These are phyloP conservation scores for Prunus campanulata DNA, from an alignment of 306 rosid genomes.

Conservation along the genomic window DNA sequence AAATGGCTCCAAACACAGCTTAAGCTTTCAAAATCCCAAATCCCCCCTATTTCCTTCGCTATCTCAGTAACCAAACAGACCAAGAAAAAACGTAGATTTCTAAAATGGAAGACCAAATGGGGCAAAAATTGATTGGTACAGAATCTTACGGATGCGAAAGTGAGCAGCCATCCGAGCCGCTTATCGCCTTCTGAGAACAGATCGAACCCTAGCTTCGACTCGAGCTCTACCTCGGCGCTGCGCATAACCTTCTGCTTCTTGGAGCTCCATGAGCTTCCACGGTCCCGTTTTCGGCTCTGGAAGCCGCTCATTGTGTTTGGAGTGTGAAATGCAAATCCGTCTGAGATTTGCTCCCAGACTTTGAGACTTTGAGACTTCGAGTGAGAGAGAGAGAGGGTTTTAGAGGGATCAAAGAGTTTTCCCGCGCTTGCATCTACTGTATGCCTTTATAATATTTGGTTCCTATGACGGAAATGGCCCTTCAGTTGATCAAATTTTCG, in stretches of 20 bases:
- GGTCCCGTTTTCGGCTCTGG: conserved; percentile 54
- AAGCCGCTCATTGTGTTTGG: conserved; percentile 39
- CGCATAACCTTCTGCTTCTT: conserved; percentile 72
- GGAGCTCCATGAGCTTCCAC: conserved; percentile 34
- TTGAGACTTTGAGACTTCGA: neutral
- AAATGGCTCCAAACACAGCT: neutral
- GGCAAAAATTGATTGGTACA: neutral
- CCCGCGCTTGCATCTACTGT: neutral
- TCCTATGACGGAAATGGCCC: neutral
- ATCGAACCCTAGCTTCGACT: conserved; percentile 78
- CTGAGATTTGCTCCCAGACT: neutral
- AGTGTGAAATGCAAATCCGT: neutral
- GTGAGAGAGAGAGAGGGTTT: neutral
- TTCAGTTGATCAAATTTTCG: neutral
- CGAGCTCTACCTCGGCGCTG: conserved; percentile 84
- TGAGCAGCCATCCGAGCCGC: conserved; percentile 92
- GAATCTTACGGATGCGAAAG: conserved; percentile 64
- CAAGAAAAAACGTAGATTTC: neutral
- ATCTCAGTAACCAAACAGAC: conserved; percentile 11
- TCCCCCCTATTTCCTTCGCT: neutral
- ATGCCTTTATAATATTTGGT: neutral
- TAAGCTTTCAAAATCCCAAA: neutral
- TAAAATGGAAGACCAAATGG: conserved; percentile 6
- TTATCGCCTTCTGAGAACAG: conserved; percentile 81
- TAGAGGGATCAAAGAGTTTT: neutral